A percentile compares a stretch with the other conserved stretches of the same genome.
phyloP scores from a whole-genome alignment of 805 yeast species.

The Torulaspora franciscae region DNA sequence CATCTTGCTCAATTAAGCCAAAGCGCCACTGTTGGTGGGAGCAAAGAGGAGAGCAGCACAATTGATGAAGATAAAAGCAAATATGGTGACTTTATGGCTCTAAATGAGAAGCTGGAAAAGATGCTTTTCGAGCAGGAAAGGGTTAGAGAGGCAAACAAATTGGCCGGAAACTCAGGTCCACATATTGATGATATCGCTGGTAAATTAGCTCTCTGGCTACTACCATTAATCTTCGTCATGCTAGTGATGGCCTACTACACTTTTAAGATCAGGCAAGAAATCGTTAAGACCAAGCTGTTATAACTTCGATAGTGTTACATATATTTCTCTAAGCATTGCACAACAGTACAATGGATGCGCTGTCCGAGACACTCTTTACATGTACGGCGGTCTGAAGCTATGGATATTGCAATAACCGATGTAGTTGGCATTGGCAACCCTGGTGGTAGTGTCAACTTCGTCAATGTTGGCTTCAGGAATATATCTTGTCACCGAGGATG shows the following conservation, averaged over 20 bases:
- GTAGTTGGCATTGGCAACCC: constrained; percentile 47
- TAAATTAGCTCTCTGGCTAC: constrained; percentile 29
- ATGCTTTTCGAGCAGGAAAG: constrained; percentile 31
- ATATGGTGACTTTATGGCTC: constrained; percentile 27
- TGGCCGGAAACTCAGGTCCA: constrained; percentile 19
- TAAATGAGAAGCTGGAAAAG: constrained; percentile 31
- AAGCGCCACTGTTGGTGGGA: neutral
- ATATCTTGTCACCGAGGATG: constrained; percentile 31
- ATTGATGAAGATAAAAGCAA: constrained; percentile 12
- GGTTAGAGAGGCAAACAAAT: constrained; percentile 27
- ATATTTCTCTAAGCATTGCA: neutral
- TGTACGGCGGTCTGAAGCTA: constrained; percentile 44
- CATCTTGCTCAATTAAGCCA: constrained; percentile 20
- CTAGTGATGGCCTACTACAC: constrained; percentile 35
- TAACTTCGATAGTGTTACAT: constrained; percentile 11
- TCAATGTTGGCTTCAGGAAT: constrained; percentile 41
- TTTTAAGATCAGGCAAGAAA: constrained; percentile 35
- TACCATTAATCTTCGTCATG: constrained; percentile 31
- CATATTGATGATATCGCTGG: constrained; percentile 33
- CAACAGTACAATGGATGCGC: too few relatives aligned
- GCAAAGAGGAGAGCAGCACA: constrained; percentile 1
- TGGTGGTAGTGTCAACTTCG: constrained; percentile 42
- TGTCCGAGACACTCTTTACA: neutral
- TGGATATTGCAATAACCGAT: constrained; percentile 43
- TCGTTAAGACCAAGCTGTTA: constrained; percentile 33